Evolutionary conservation across 805 yeast species (phyloP), one percentile per base, ranked within the genome.

Genomic region (Wickerhamiella bombiphila): DNA sequence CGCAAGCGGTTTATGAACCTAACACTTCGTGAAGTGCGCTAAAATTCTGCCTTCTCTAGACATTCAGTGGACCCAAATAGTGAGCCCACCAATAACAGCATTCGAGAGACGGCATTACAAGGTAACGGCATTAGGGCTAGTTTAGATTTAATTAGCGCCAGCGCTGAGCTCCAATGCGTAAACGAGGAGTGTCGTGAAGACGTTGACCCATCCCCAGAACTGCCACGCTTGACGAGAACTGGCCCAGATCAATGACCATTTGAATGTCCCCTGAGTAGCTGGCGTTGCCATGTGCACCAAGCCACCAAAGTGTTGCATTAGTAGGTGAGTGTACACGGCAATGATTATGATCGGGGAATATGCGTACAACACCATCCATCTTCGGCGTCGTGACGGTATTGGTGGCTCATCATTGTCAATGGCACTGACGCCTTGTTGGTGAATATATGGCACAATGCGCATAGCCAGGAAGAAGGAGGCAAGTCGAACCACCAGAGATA

Each of bases 121-220:
- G n/a, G n/a, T n/a, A n/a, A n/a, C n/a, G n/a, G n/a, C n/a, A n/a
- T n/a, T n/a, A n/a, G n/a, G n/a, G n/a, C n/a, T n/a, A n/a, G n/a
- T n/a, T n/a, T 28, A 28, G 15, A 28, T 6, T 22, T 8, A n/a
- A 28, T 28, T n/a, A 8, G 7, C 11, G 11, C 33, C 11, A 13
- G 33, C 33, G 16, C 18, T 16, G 22, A 88, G 63, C 59, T 88
- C 98, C 34, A 80, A 64, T 22, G 78, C 75, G 57, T 88, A 88
- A 20, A 91, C 64, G n/a, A 74, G 62, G 40, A 91, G 61, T 8
- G 93, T 80, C 37, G 78, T 69, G 47, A 78, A 74, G 64, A 88
- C 80, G 55, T 88, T 88, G 41, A 81, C 71, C 97, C 97, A 88
- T 51, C 86, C 82, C 97, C 98, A 88, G 55, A 91, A 80, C 51